A percentile compares a stretch with the other conserved stretches of the same genome.
These are phyloP conservation scores for Sclerotinia trifoliorum DNA, from an alignment of 2,329 filamentous ascomycete genomes.

Conservation along the genomic window DNA sequence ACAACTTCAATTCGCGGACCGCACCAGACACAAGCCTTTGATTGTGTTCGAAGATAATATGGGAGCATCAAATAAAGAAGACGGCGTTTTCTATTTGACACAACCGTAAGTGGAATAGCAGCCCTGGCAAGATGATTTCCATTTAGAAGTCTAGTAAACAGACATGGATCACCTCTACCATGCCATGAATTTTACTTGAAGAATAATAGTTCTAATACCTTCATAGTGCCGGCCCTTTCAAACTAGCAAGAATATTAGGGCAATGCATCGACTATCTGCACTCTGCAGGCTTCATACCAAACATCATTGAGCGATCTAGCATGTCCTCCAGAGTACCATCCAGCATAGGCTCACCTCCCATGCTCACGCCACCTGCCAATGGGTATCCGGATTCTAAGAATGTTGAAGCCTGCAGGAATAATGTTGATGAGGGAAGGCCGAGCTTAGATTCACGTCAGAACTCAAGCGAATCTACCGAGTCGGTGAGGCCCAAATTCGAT, in stretches of 20 bases:
- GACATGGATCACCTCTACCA: background rate
- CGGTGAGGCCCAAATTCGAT: background rate
- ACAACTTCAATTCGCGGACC: conserved; percentile 19
- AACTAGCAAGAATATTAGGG: conserved; percentile 27
- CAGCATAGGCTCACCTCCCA: background rate
- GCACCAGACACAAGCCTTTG: conserved; percentile 22
- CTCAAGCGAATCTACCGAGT: background rate
- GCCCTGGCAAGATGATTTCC: background rate
- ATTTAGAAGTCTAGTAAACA: background rate
- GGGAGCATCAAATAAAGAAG: background rate
- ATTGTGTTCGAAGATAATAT: conserved; percentile 31
- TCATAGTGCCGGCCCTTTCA: conserved; percentile 30
- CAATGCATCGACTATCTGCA: conserved; percentile 27
- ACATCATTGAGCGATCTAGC: background rate
- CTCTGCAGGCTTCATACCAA: background rate
- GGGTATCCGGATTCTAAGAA: background rate
- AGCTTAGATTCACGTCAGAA: background rate
- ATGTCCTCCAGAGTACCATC: background rate
- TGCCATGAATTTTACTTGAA: background rate
- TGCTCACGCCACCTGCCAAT: background rate
- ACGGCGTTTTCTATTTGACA: conserved; percentile 26
- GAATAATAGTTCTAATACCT: background rate
- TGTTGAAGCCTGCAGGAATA: background rate
- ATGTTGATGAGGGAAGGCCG: background rate
- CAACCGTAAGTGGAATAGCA: conserved; percentile 28